phyloP scores from a whole-genome alignment of 83 land plant genomes.

The Thuja plicata region DNA sequence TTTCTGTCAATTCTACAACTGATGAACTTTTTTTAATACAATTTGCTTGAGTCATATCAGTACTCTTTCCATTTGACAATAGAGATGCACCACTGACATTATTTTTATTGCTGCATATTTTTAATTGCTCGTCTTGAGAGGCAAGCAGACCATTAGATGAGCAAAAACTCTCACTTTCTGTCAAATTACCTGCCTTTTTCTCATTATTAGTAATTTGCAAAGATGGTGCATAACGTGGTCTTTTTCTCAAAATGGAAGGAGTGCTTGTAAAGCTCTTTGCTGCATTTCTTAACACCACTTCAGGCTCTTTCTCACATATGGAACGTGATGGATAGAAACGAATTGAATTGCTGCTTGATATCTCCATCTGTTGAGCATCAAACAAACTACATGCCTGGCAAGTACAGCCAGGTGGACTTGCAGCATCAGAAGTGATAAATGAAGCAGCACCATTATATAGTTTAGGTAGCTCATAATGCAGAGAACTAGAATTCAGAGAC shows the following conservation, averaged over 20 bases:
- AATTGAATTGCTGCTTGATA: slow-evolving; percentile 54
- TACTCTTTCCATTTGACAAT: neutral
- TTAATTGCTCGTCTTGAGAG: neutral
- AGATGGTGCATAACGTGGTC: slow-evolving; percentile 65
- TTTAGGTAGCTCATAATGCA: slow-evolving; percentile 77
- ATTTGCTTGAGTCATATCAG: neutral
- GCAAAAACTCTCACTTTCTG: slow-evolving; percentile 17
- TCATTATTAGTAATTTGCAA: slow-evolving; percentile 43
- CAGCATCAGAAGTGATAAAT: slow-evolving; percentile 81
- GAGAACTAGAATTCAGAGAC: slow-evolving; percentile 27
- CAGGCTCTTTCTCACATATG: slow-evolving; percentile 56
- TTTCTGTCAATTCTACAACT: neutral
- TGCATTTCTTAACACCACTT: slow-evolving; percentile 67
- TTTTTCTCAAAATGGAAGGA: slow-evolving; percentile 89
- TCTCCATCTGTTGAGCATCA: slow-evolving; percentile 81
- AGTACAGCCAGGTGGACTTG: slow-evolving; percentile 43
- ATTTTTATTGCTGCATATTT: neutral
- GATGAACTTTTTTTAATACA: neutral
- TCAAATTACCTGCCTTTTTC: slow-evolving; percentile 35
- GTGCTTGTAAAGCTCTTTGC: slow-evolving; percentile 77
- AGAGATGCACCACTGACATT: neutral
- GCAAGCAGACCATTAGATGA: slow-evolving; percentile 13
- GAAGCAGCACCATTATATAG: slow-evolving; percentile 69
- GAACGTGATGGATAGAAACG: slow-evolving; percentile 53
- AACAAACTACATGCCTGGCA: slow-evolving; percentile 87